Percentiles rank a stretch among this genome's conserved stretches.
These are phyloP conservation scores for Fusarium sp. DNA, from an alignment of 2,329 filamentous ascomycete genomes.

Conservation along the genomic window DNA sequence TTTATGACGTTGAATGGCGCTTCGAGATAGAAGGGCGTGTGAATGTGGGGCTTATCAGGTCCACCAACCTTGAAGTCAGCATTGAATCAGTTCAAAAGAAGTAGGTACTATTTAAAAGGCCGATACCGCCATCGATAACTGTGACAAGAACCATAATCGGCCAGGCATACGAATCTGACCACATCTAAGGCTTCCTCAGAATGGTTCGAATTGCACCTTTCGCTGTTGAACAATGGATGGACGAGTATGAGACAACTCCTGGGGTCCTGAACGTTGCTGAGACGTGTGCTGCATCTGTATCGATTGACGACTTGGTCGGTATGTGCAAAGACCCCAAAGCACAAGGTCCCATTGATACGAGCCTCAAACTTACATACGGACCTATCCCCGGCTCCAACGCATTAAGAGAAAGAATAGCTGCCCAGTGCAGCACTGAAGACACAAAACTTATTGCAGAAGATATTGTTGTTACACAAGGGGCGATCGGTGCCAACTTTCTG, in stretches of 20 bases:
- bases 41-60: not conserved
- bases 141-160: not conserved
- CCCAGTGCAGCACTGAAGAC: slow-evolving; percentile 68
- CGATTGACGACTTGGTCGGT: slow-evolving; percentile 70
- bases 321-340: slow-evolving; percentile 64
- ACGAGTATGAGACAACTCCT: slow-evolving; percentile 65
- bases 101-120: not conserved
- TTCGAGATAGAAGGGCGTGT: not conserved
- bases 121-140: not conserved
- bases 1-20: not conserved
- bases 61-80: not conserved
- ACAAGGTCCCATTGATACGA: slow-evolving; percentile 54
- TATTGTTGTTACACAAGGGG: slow-evolving; percentile 80
- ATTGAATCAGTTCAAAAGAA: not conserved
- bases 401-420: slow-evolving; percentile 71
- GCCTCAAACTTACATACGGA: slow-evolving; percentile 75
- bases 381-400: slow-evolving; percentile 73
- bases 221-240: slow-evolving; percentile 78
- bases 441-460: slow-evolving; percentile 62
- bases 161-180: not conserved
- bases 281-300: slow-evolving; percentile 80
- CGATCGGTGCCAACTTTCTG: slow-evolving; percentile 87
- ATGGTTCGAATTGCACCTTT: slow-evolving; percentile 71
- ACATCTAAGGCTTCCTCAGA: not conserved
- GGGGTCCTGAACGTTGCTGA: slow-evolving; percentile 77